A percentile compares a stretch with the other conserved stretches of the same genome.
Conservation (phyloP, 768 basidiomycete species). For the Crucibulum laeve region DNA sequence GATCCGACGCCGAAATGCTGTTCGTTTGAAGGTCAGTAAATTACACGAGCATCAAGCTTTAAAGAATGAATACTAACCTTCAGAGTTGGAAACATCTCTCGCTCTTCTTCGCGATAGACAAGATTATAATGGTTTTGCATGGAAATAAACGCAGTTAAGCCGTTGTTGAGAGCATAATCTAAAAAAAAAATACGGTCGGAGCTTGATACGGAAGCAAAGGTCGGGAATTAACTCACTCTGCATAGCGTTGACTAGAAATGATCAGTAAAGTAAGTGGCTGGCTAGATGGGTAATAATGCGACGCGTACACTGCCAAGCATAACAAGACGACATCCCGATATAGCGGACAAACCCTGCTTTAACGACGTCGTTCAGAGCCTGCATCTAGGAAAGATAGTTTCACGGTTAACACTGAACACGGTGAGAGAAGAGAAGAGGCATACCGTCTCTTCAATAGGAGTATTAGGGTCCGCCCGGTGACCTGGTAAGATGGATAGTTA, state of each 20-base stretch:
- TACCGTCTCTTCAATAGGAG: conserved; percentile 55
- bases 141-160: conserved; percentile 57
- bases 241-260: conserved; percentile 43
- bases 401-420: not conserved
- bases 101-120: conserved; percentile 62
- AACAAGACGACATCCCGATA: conserved; percentile 55
- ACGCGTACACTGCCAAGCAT: conserved; percentile 44
- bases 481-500: conserved; percentile 18
- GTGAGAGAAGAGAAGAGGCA: conserved; percentile 2
- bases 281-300: not conserved
- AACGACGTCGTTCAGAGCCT: conserved; percentile 66
- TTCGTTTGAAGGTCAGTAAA: not conserved
- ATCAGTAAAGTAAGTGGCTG: not conserved
- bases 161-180: conserved; percentile 60
- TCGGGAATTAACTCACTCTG: conserved; percentile 34
- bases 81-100: conserved; percentile 58
- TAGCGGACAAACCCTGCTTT: conserved; percentile 58
- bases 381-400: conserved; percentile 36
- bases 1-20: conserved; percentile 49
- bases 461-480: conserved; percentile 51
- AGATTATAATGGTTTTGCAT: conserved; percentile 68
- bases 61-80: conserved; percentile 31
- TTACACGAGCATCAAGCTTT: not conserved
- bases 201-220: not conserved
- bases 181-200: not conserved